Conservation (phyloP, 768 basidiomycete species). For the Leccinum subgranulosum region DNA sequence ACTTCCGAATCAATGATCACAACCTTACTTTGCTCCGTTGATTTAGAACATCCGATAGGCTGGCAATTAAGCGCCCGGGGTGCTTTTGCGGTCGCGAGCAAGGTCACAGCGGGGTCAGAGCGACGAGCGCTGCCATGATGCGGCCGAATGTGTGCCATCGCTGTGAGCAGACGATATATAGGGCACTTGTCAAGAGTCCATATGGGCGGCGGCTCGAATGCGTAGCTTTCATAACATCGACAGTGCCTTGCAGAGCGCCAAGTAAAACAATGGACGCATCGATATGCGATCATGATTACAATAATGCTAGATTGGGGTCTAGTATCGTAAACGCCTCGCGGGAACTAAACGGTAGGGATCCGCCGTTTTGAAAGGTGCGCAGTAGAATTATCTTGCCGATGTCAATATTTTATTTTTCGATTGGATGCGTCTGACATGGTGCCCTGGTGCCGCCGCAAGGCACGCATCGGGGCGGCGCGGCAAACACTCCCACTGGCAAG, state of each 20-base stretch:
- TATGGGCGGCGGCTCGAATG: neutral
- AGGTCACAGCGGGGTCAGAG: neutral
- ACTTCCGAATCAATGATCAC: neutral
- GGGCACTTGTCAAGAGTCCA: neutral
- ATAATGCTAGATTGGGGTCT: neutral
- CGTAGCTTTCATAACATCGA: neutral
- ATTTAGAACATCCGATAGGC: neutral
- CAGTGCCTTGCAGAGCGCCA: neutral
- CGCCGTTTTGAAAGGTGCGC: neutral
- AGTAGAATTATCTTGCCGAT: neutral
- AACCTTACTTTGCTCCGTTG: neutral
- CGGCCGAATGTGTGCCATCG: neutral
- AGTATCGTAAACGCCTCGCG: conserved; percentile 1
- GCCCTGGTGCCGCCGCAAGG: neutral
- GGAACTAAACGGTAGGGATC: neutral
- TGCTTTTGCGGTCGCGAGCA: neutral
- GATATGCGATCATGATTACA: neutral
- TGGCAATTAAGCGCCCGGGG: neutral
- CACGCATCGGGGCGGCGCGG: neutral
- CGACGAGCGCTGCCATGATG: neutral
- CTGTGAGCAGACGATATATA: neutral
- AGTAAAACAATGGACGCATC: neutral
- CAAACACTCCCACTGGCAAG: neutral
- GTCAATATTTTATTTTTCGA: neutral
- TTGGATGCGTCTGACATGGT: neutral